Conservation (phyloP, 305 asterid genomes). For the Fraxinus sp. region DNA sequence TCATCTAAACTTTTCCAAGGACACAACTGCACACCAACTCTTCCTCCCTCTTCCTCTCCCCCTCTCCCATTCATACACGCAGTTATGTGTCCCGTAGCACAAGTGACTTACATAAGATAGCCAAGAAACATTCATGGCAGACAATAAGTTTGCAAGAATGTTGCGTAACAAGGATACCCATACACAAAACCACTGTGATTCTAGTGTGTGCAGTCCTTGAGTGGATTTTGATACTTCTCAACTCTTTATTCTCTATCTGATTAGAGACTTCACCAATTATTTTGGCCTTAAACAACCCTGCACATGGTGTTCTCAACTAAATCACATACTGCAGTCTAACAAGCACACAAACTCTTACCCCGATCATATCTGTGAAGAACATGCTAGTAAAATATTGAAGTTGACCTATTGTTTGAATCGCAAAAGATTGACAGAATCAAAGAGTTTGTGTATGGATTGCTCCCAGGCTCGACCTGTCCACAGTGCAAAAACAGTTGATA, state of each 20-base stretch:
- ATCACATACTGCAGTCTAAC: conserved; percentile 13
- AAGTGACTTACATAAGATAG: background rate
- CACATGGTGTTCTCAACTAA: conserved; percentile 30
- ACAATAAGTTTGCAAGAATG: background rate
- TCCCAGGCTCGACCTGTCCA: background rate
- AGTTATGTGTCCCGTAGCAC: background rate
- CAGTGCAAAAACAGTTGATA: background rate
- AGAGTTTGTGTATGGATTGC: background rate
- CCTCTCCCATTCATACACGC: background rate
- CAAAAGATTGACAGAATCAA: background rate
- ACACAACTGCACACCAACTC: background rate
- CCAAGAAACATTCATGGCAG: background rate
- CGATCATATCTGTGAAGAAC: conserved; percentile 35
- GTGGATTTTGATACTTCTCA: conserved; percentile 46
- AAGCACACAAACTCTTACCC: background rate
- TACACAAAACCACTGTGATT: conserved; percentile 20
- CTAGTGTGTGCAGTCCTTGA: conserved; percentile 42
- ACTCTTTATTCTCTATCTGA: conserved; percentile 33
- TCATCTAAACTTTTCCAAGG: background rate
- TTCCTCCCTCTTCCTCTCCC: background rate
- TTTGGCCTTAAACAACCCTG: conserved; percentile 43
- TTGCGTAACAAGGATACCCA: background rate
- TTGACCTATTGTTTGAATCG: conserved; percentile 32
- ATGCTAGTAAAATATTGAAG: conserved; percentile 22
- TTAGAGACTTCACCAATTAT: conserved; percentile 25